Percentiles rank a stretch among this genome's conserved stretches.
phyloP scores from a whole-genome alignment of 1,284 basidiomycete species.

The Sanguinoderma infundibulare region DNA sequence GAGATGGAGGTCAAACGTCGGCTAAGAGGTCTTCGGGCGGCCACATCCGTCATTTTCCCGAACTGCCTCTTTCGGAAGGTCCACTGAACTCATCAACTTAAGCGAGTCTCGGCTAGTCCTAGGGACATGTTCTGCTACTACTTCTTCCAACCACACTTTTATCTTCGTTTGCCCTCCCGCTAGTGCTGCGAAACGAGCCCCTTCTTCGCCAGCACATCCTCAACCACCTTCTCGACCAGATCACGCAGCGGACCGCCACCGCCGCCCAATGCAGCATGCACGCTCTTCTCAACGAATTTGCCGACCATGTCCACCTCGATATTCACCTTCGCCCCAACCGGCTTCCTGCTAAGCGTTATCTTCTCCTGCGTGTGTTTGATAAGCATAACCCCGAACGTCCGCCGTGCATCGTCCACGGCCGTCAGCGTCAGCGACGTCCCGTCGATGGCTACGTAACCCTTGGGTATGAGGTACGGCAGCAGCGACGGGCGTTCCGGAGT shows the following conservation, averaged over 20 bases:
- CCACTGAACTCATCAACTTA: slow-evolving; percentile 5
- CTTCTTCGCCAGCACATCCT: slow-evolving; percentile 64
- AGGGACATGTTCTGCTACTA: too few relatives aligned
- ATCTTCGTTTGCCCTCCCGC: background rate
- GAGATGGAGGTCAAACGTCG: slow-evolving; percentile 17
- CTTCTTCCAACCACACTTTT: background rate
- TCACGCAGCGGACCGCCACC: slow-evolving; percentile 58
- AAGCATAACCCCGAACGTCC: slow-evolving; percentile 92
- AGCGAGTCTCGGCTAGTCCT: too few relatives aligned
- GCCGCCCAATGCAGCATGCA: slow-evolving; percentile 70
- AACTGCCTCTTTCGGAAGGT: slow-evolving; percentile 9
- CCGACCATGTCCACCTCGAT: slow-evolving; percentile 95
- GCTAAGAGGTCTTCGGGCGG: slow-evolving; percentile 22
- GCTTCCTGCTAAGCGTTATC: slow-evolving; percentile 83
- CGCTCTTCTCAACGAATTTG: slow-evolving; percentile 86
- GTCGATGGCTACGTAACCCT: slow-evolving; percentile 96
- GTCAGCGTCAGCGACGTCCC: slow-evolving; percentile 95
- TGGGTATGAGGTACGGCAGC: slow-evolving; percentile 89
- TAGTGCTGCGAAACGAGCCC: slow-evolving; percentile 33
- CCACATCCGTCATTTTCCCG: slow-evolving; percentile 18
- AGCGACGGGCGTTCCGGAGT: slow-evolving; percentile 67
- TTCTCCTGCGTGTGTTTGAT: slow-evolving; percentile 93
- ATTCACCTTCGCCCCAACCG: slow-evolving; percentile 84
- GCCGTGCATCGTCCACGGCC: slow-evolving; percentile 69
- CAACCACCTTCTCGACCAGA: slow-evolving; percentile 76